Evolutionary conservation across 345 rosid species (phyloP).

Genomic region (Hibiscus trionum): DNA sequence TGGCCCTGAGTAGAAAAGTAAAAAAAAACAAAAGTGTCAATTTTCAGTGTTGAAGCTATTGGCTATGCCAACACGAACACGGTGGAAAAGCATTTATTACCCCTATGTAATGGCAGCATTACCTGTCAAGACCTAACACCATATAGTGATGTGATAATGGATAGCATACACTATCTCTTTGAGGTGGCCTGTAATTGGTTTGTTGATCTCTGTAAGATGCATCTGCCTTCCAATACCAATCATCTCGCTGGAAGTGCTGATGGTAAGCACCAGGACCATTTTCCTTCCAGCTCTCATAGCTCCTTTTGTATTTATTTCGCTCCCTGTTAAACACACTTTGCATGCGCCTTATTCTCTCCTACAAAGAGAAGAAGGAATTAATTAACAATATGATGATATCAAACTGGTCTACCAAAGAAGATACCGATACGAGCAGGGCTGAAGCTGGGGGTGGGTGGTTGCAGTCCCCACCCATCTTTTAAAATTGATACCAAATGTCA

Average conservation of each 20-base stretch:
- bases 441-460: neutral
- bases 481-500: neutral
- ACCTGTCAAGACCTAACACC: conserved; percentile 91
- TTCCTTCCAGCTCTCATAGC: conserved; percentile 82
- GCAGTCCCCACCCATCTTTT: neutral
- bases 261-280: conserved; percentile 54
- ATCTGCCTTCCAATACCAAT: conserved; percentile 95
- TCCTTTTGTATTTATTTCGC: conserved; percentile 60
- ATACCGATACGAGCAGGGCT: neutral
- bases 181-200: conserved; percentile 50
- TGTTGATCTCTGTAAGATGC: conserved; percentile 55
- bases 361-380: conserved; percentile 14
- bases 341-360: conserved; percentile 98
- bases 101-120: conserved; percentile 4
- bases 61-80: neutral
- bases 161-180: conserved; percentile 43
- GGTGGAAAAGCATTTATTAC: neutral
- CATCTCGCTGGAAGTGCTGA: conserved; percentile 90
- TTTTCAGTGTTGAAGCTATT: neutral
- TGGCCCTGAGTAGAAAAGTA: conserved; percentile 37
- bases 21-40: conserved; percentile 5
- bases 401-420: neutral
- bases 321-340: conserved; percentile 95
- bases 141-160: conserved; percentile 85
- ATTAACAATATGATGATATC: neutral